Conservation (phyloP, 1,139 yeast species). For the Suhomyces maxii region DNA sequence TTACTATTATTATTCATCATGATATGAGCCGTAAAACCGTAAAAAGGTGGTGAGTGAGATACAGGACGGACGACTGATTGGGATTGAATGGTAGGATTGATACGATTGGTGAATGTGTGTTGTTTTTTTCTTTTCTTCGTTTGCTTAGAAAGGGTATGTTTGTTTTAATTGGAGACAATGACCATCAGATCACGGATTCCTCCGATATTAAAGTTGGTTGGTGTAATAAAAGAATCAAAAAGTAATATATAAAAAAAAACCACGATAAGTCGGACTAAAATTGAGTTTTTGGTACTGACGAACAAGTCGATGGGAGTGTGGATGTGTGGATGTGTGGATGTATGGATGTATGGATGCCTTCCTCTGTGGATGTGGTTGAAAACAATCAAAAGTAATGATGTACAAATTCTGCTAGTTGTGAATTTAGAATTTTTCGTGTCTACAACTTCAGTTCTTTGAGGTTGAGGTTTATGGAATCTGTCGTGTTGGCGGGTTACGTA, state of each 20-base stretch:
- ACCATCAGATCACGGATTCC: constrained; percentile 6
- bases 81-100: no score
- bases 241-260: no score
- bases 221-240: no score
- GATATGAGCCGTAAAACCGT: background rate
- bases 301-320: no score
- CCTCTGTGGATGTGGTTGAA: background rate
- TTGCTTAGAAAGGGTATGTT: no score
- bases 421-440: constrained; percentile 5
- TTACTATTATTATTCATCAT: constrained; percentile 6
- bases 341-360: no score
- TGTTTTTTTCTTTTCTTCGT: no score
- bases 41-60: no score
- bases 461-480: constrained; percentile 1
- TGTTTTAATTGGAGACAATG: background rate
- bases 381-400: background rate
- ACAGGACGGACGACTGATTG: background rate
- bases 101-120: no score
- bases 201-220: background rate
- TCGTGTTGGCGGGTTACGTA: constrained; percentile 7
- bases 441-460: background rate
- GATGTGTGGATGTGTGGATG: no score
- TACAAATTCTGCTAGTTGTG: background rate
- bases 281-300: no score
- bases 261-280: no score